A percentile compares a stretch with the other conserved stretches of the same genome.
phyloP scores from a whole-genome alignment of 306 rosid species.

The Pyrus pyrifolia region DNA sequence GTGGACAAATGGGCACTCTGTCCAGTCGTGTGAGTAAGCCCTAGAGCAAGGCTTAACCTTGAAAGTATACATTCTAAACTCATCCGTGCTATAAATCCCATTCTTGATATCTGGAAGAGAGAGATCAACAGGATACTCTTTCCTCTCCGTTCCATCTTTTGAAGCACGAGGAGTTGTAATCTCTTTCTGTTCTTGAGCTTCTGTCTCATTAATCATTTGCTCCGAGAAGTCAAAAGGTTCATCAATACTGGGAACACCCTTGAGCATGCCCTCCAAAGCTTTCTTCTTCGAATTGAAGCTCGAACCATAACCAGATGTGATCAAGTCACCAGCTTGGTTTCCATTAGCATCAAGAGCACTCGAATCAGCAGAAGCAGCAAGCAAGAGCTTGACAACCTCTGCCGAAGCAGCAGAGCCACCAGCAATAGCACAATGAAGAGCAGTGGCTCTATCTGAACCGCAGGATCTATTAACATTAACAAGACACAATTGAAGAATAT shows the following conservation, averaged over 20 bases:
- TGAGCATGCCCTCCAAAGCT: conserved; percentile 33
- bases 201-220: conserved; percentile 18
- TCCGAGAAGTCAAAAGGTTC: conserved; percentile 25
- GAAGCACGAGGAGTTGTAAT: conserved; percentile 19
- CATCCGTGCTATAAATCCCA: conserved; percentile 77
- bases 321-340: conserved; percentile 45
- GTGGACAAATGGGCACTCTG: conserved; percentile 91
- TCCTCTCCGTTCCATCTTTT: conserved; percentile 51
- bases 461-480: conserved; percentile 56
- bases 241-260: conserved; percentile 26
- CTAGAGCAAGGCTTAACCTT: conserved; percentile 91
- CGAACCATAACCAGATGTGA: conserved; percentile 10
- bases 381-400: conserved; percentile 61
- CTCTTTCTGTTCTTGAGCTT: conserved; percentile 28
- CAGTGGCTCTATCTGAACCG: conserved; percentile 62
- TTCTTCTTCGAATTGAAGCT: conserved; percentile 38
- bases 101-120: conserved; percentile 85
- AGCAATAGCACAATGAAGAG: conserved; percentile 78
- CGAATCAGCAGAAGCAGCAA: conserved; percentile 57
- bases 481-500: conserved; percentile 40
- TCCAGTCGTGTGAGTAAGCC: conserved; percentile 95
- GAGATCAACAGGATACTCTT: conserved; percentile 64
- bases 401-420: conserved; percentile 51
- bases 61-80: conserved; percentile 79
- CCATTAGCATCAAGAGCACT: conserved; percentile 50